Base-by-base conservation (phyloP, 2,329 filamentous ascomycete genomes). In the Fusarium sublunatum region DNA sequence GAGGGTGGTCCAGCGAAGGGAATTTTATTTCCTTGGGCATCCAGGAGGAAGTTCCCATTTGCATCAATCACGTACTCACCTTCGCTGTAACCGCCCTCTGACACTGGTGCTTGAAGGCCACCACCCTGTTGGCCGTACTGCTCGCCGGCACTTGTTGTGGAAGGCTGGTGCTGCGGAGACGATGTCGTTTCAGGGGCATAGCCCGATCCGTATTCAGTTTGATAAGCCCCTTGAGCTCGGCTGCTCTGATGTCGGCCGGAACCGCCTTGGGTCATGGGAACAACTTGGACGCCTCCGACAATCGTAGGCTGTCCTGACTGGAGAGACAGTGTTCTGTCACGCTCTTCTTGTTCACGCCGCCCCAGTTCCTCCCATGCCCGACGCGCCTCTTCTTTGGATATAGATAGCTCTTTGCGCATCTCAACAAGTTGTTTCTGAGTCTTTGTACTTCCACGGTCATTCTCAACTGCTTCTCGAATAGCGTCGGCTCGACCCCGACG, bases 351-450 rank as follows among this genome's bases (percentile, higher is more conserved):
- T 76, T 98, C 95, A 47, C 93, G 88, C 47, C 94, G 86, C 24
- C 95, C 95, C 2, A 99, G 86, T 76, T 98, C 95, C 78, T 99
- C 95, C 95, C 95, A 99, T 2, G 95, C 95, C 54, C 95, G 87
- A 32, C 94, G 88, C 8, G 95, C 94, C 77, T 99, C 95, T 69
- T 97, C 94, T 73, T 97, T 97, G 35, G 93, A 96, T 60, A 99
- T 99, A 70, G 91, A 86, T 35, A 98, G 82, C 77, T 99, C 95
- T 63, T 95, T 91, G 69, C 91, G 90, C 90, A 97, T 93, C 76
- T 98, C 95, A 13, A 84, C 83, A n/a, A 96, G 85, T 68, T 92
- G 83, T 71, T 92, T 91, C 67, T 96, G 89, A 0, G 88, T 85
- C 71, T 88, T 91, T 51, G 91, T 90, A 67, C 87, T 90, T 48